Evolutionary conservation across 345 rosid species (phyloP), one percentile per base, ranked within the genome.

Genomic region (Odontarrhena argentea): DNA sequence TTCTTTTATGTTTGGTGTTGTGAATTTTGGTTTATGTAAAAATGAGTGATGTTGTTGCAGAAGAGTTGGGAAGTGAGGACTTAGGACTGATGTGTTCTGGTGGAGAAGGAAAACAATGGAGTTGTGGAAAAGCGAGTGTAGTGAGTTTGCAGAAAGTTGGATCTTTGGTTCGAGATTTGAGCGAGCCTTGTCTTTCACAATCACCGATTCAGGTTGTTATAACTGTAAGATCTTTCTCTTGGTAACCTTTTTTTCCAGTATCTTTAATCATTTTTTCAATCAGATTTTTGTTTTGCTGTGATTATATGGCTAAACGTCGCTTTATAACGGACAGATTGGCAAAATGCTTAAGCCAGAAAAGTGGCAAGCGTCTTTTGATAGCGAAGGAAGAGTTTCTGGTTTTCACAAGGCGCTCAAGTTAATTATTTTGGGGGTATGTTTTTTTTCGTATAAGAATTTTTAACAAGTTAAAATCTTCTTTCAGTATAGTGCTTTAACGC

Each of bases 341-440:
- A 89, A 79, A 85, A 85, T 85, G 88, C 98, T 88, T 79, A 89
- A 88, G 81, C 92, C 86, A 11, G 92, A 87, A 59, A 92, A 89
- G 80, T 92, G 96, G 96, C 90, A 82, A 13, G 79, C 87, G 55
- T 65, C 66, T 78, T 92, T 88, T 81, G 94, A 87, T 69, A 61
- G 78, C 30, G 85, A 88, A 36, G 98, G 98, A 68, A 92, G 88
- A 80, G 87, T 83, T 79, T 75, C 76, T 47, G 81, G 83, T 76
- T 92, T 92, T 60, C 90, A 71, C 53, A 92, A 92, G 79, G 94
- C 78, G 13, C 92, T 92, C 70, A 88, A 82, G 72, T 71, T 75
- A 59, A 92, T 88, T 70, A 70, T 80, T 78, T 68, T 87, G 52
- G 98, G 96, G 92, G 96, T 92, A 82, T 72, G 98, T 65, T 43